Evolutionary conservation across 73 alveolate species (phyloP), one percentile per base, ranked within the genome.

Genomic region (Paramecium biaurelia): DNA sequence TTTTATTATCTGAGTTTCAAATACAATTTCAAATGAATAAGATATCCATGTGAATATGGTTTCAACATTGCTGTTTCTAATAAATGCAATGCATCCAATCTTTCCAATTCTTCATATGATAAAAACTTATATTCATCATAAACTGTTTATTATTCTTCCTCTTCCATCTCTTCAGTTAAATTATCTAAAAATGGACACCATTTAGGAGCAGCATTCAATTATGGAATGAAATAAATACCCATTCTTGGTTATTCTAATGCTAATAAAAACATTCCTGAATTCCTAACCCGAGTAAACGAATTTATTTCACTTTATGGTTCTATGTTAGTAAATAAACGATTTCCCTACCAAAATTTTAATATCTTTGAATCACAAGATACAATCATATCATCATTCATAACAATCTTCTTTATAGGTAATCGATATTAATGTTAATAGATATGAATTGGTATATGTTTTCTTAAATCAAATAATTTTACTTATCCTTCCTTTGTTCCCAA

Each of bases 111-210:
- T 57, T 95, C 95, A 68, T 85, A 70, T 14, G 97, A 93, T 23
- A 95, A 94, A 85, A 95, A 95, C 79, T 95, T 95, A 93, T 93
- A 95, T 88, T 95, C 98, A 74, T 95, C 98, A 95, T 92, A 95
- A 57, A 95, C 92, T 86, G 95, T 87, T 86, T 59, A 38, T 26
- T 57, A 41, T 18, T 86, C 45, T 9, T 72, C 85, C 45, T 86
- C 93, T 20, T 86, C 98, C 92, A 95, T 89, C 92, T 95, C 98
- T 92, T 95, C 98, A 0, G 98, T 95, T 20, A 95, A 92, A 87
- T 95, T 95, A 79, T 95, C 98, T 82, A 95, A 82, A 92, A 95
- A 95, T 57, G 96, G 93, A 34, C 97, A 95, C 98, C 98, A 95
- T 95, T 92, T 95, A 43, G 98, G 97, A 9, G 98, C 96, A 38